Evolutionary conservation across 176 grass and related monocot genomes (phyloP).

Genomic region (Avena atlantica): DNA sequence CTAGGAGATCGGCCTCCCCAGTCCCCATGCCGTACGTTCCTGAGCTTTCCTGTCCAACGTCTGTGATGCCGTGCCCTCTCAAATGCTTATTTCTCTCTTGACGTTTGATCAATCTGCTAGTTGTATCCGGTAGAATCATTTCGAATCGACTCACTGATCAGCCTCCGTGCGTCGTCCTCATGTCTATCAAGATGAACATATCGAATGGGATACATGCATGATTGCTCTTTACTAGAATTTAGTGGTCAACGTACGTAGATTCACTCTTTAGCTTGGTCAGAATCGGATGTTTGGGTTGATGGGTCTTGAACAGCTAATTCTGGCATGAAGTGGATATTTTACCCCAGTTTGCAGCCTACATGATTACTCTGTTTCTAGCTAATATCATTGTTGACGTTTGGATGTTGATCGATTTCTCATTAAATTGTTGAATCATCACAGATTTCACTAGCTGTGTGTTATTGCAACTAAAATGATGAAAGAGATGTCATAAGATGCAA

Average conservation of each 20-base stretch:
- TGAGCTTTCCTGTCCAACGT: background rate
- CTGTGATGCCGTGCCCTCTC: background rate
- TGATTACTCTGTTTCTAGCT: background rate
- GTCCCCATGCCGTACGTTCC: background rate
- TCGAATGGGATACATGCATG: background rate
- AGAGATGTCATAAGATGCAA: background rate
- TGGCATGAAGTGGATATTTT: slow-evolving; percentile 24
- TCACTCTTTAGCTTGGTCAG: background rate
- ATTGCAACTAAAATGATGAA: background rate
- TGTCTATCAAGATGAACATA: background rate
- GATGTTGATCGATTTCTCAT: background rate
- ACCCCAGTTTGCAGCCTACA: background rate
- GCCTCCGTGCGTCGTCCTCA: background rate
- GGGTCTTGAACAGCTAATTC: slow-evolving; percentile 6
- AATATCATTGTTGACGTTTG: background rate
- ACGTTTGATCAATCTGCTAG: background rate
- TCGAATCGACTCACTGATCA: background rate
- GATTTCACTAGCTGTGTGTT: background rate
- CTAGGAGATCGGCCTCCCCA: background rate
- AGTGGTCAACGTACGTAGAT: background rate
- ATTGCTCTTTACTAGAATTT: background rate
- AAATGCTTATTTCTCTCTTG: background rate
- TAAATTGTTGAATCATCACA: background rate
- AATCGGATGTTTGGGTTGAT: background rate
- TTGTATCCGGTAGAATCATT: background rate